Base-by-base conservation (phyloP, 495 filamentous ascomycete species). In the Podospora comata region DNA sequence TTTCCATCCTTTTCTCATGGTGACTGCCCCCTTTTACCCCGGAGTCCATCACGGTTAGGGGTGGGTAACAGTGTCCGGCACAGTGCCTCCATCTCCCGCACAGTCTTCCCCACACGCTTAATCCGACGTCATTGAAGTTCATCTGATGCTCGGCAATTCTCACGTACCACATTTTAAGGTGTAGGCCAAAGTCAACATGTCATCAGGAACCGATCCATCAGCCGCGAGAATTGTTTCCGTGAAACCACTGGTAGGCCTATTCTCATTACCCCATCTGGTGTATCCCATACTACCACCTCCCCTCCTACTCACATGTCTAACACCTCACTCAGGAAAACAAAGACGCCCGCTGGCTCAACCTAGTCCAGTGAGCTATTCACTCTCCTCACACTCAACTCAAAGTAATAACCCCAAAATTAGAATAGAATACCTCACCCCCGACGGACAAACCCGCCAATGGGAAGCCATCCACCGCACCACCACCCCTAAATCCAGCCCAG, bases 401-500 rank as follows among this genome's bases (percentile, higher is more conserved):
- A 34, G 27, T 60, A 30, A 65, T 23, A 23, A 23, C 23, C 34
- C 55, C 27, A 15, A 15, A 34, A 66, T 19, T 28, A 89, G 88
- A 70, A 89, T 86, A 34, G 89, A 83, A 6, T 92, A 91, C 74
- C 77, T 75, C 28, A 88, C 90, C 65, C 86, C 88, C 5, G 78
- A 85, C 26, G 89, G 89, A 9, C 79, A 86, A 23, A 72, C 86
- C 61, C 82, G 89, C 70, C 88, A 84, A 3, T 91, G 89, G 89
- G 89, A 92, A 74, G 89, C 88, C 19, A 87, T 85, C 26, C 86
- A 87, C 67, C 83, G 89, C 18, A 82, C 82, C 74, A 90, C 87
- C 18, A 86, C 88, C 1, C 88, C 90, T 0, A 79, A 80, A 55
- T 81, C 82, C 60, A 85, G 86, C 54, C 80, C 80, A 53, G 39